A percentile compares a stretch with the other conserved stretches of the same genome.
These are phyloP conservation scores for Colletotrichum costaricense DNA, from an alignment of 2,329 filamentous ascomycete genomes.

Conservation along the genomic window DNA sequence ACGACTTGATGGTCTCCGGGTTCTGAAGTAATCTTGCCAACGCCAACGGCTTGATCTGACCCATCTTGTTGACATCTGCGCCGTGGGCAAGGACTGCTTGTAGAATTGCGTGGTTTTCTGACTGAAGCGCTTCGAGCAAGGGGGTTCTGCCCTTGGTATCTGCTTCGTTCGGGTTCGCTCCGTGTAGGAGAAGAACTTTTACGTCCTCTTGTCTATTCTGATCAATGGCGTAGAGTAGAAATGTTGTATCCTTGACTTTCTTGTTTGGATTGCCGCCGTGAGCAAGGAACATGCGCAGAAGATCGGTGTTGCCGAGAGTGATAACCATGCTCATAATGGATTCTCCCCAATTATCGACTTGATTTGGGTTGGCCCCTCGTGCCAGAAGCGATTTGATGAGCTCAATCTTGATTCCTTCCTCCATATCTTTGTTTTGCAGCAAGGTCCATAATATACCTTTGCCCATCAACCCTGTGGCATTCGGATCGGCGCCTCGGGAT, in stretches of 20 bases:
- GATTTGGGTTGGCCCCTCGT: conserved; percentile 33
- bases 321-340: conserved; percentile 38
- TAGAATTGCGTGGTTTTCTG: conserved; percentile 19
- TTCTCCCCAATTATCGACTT: conserved; percentile 42
- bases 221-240: conserved; percentile 46
- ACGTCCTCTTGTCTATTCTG: conserved; percentile 39
- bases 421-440: conserved; percentile 28
- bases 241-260: conserved; percentile 36
- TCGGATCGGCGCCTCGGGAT: conserved; percentile 38
- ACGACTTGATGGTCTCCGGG: conserved; percentile 18
- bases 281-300: conserved; percentile 30
- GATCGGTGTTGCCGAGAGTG: conserved; percentile 24
- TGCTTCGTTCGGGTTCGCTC: conserved; percentile 45
- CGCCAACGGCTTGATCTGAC: conserved; percentile 17
- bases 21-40: conserved; percentile 21
- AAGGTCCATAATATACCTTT: conserved; percentile 25
- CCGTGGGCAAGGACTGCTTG: conserved; percentile 32
- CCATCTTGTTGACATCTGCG: conserved; percentile 36
- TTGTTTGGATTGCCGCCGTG: conserved; percentile 36
- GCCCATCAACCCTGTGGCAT: conserved; percentile 25
- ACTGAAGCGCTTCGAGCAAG: conserved; percentile 41
- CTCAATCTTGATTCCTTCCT: conserved; percentile 20
- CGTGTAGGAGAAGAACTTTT: conserved; percentile 43
- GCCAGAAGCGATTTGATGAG: conserved; percentile 16
- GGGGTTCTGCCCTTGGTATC: conserved; percentile 30